phyloP scores from a whole-genome alignment of 1,284 basidiomycete species.

The Cutaneotrichosporon spelunceum region DNA sequence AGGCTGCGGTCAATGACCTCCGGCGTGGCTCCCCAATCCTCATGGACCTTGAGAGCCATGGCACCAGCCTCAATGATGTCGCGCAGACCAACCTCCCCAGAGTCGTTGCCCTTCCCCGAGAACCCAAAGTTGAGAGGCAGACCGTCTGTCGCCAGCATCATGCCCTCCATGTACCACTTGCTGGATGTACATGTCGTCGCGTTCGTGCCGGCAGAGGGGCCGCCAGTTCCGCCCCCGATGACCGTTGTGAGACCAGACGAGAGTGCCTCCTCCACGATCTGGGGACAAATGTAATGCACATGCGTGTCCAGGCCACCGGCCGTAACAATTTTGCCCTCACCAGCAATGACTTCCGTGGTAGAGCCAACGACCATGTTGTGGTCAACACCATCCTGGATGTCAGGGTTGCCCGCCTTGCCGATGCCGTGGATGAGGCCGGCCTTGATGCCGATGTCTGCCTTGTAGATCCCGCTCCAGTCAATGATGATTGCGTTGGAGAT shows the following conservation, averaged over 20 bases:
- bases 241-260: constrained; percentile 72
- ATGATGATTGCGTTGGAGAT: constrained; percentile 93
- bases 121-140: constrained; percentile 90
- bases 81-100: constrained; percentile 64
- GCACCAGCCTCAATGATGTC: constrained; percentile 87
- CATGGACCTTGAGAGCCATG: constrained; percentile 89
- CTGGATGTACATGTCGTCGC: constrained; percentile 95
- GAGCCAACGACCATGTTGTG: constrained; percentile 75
- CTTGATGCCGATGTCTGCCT: constrained; percentile 98
- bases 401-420: constrained; percentile 96
- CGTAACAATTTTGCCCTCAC: constrained; percentile 89
- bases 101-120: constrained; percentile 92
- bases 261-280: constrained; percentile 64
- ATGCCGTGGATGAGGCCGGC: constrained; percentile 79
- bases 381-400: constrained; percentile 81
- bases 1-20: constrained; percentile 75
- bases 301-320: constrained; percentile 92
- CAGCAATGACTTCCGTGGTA: constrained; percentile 82
- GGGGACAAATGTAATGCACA: constrained; percentile 89
- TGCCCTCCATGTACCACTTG: constrained; percentile 78
- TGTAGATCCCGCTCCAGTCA: constrained; percentile 94
- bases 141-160: constrained; percentile 83
- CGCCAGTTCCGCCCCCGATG: constrained; percentile 90
- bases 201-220: constrained; percentile 82
- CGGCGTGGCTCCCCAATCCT: constrained; percentile 97